Percentiles rank a stretch among this genome's conserved stretches.
Evolutionary conservation across 441 rosid genomes (phyloP).

Genomic region (Sinapis alba): DNA sequence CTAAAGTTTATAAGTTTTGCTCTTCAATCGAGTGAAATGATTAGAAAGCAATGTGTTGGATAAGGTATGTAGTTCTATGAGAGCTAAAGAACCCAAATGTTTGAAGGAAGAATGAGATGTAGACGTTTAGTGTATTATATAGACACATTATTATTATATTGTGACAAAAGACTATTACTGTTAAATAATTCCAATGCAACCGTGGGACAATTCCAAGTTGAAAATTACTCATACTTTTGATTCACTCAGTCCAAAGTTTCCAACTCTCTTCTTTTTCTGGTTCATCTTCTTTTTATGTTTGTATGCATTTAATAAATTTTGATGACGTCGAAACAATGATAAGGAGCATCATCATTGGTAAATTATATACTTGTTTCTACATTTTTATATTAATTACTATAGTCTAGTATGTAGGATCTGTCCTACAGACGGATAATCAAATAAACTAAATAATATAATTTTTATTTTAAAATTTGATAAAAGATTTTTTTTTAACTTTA

Average conservation of each 20-base stretch:
- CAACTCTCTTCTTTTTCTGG: slow-evolving; percentile 2
- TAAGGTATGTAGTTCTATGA: slow-evolving; percentile 15
- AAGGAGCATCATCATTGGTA: no score
- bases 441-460: no score
- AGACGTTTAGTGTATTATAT: slow-evolving; percentile 20
- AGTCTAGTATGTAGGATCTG: no score
- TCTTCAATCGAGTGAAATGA: slow-evolving; percentile 15
- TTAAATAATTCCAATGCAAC: slow-evolving; percentile 13
- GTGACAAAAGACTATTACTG: neutral
- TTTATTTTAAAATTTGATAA: no score
- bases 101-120: slow-evolving; percentile 31
- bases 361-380: no score
- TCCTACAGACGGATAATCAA: no score
- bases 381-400: no score
- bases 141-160: neutral
- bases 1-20: neutral
- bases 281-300: neutral
- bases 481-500: no score
- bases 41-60: slow-evolving; percentile 14
- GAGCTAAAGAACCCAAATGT: slow-evolving; percentile 40
- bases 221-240: slow-evolving; percentile 23
- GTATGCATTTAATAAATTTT: neutral
- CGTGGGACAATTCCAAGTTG: slow-evolving; percentile 38
- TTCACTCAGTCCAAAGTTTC: slow-evolving; percentile 9
- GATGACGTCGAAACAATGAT: no score